Base-by-base conservation (phyloP, 2,329 filamentous ascomycete genomes). In the Fusarium xylarioides region DNA sequence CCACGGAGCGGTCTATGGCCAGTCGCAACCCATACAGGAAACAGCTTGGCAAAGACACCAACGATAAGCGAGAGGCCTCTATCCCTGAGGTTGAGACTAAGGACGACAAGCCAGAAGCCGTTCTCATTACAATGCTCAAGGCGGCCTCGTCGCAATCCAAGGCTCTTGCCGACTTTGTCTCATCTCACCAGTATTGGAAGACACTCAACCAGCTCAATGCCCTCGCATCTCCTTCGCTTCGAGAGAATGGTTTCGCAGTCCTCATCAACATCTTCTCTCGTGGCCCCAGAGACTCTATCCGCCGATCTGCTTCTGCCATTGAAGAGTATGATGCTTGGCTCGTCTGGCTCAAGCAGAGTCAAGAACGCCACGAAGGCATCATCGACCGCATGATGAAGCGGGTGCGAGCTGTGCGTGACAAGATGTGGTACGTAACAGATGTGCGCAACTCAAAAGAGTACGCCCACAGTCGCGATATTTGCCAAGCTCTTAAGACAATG, bases 391-490 rank as follows among this genome's bases (percentile, higher is more conserved):
- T 94, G 89, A 92, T 94, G 87, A 86, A 87, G 66, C 90, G 90
- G 10, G 86, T 96, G 42, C 90, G 91, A 64, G 91, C 92, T 28
- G 86, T 98, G 43, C 90, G 96, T 46, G 93, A 97, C 80, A 98
- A 98, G 86, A 97, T 98, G 93, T 99, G 96, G 96, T 99, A 97
- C 80, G 93, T 96, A 68, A 95, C 93, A 3, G 95, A 98, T 80
- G 95, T 98, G 34, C 92, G 94, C 70, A 95, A 95, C 77, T 98
- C 96, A 8, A 93, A 91, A 54, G 90, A 91, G 15, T 98, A 98
- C 77, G 93, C 96, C 68, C 92, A 97, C 75, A 94, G 94, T 43
- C 91, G 92, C 66, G 94, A 95, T 73, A 92, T 98, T 52, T 93
- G 95, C 11, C 89, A 93, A 67, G 96, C 95, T 9, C 85, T 99